phyloP scores from a whole-genome alignment of 352 stramenopile genomes.

The Globisporangium yorkense region DNA sequence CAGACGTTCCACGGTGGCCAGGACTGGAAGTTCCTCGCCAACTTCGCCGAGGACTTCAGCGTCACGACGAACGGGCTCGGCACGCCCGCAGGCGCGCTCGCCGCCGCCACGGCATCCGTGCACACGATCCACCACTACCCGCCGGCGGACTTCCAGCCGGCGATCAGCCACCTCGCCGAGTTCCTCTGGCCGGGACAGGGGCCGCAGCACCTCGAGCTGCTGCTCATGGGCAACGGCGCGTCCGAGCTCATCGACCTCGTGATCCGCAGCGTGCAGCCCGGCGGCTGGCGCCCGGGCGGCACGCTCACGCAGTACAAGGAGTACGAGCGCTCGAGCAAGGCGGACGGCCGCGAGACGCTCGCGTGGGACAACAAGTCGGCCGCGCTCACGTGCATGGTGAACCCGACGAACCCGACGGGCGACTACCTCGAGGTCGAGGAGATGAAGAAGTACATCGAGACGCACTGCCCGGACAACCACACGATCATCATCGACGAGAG shows the following conservation, averaged over 20 bases:
- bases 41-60: conserved; percentile 89
- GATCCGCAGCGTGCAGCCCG: conserved; percentile 71
- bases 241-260: conserved; percentile 86
- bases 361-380: conserved; percentile 67
- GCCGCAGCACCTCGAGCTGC: conserved; percentile 51
- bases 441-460: conserved; percentile 88
- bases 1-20: conserved; percentile 90
- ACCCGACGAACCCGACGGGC: conserved; percentile 88
- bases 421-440: conserved; percentile 80
- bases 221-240: conserved; percentile 81
- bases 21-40: conserved; percentile 88
- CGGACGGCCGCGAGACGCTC: conserved; percentile 72
- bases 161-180: conserved; percentile 81
- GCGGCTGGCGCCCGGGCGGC: conserved; percentile 66
- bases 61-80: conserved; percentile 88
- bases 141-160: conserved; percentile 86
- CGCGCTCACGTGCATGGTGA: conserved; percentile 82
- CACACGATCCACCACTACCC: conserved; percentile 87
- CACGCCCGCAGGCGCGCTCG: conserved; percentile 64
- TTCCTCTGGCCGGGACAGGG: conserved; percentile 76
- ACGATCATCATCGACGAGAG: conserved; percentile 90
- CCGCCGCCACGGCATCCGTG: conserved; percentile 63
- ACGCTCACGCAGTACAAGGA: conserved; percentile 85
- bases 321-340: conserved; percentile 82
- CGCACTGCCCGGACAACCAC: conserved; percentile 73